Evolutionary conservation across 2,329 filamentous ascomycete genomes (phyloP), one percentile per base, ranked within the genome.

Genomic region (Mycosphaerelloides madeirae): DNA sequence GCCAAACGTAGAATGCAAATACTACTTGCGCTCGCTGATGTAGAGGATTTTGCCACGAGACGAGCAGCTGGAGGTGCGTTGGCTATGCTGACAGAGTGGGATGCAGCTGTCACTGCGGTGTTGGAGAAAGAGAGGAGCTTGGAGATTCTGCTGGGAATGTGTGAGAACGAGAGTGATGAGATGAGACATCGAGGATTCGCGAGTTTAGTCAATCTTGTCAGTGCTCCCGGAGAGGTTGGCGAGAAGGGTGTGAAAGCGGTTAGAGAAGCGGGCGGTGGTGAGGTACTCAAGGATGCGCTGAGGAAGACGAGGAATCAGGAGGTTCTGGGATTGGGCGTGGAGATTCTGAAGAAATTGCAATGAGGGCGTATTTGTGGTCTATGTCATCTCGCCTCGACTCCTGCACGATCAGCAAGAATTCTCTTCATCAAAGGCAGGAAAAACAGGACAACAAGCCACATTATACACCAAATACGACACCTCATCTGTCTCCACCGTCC

Each of bases 51-150:
- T 6, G 81, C 80, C 0, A 95, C 89, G 0, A 75, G 91, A 22
- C 81, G 83, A 37, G 93, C 89, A 0, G 90, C 93, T 0, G 89
- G 90, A 2, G 93, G 93, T 1, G 91, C 89, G 0, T 66, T 98
- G 38, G 93, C 91, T 1, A 86, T 86, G 67, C 68, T 98, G 18
- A 89, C 89, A 0, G 80, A 81, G 22, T 89, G 84, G 63, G 87
- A 93, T 56, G 76, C 77, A 1, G 85, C 87, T 0, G 83, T 91
- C 1, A 74, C 78, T 2, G 83, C 78, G 3, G 76, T 97, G 3
- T 58, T 95, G 29, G 77, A 80, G 47, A 53, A 84, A 29, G 80
- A 87, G 4, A 76, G 84, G 12, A 88, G 87, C 1, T 75, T 93
- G 3, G 75, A 81, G 49, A 79, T 87, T n/a, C 58, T 97, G n/a